Base-by-base conservation (phyloP, 164 flowering plant genomes). In the Vitis labrusca region DNA sequence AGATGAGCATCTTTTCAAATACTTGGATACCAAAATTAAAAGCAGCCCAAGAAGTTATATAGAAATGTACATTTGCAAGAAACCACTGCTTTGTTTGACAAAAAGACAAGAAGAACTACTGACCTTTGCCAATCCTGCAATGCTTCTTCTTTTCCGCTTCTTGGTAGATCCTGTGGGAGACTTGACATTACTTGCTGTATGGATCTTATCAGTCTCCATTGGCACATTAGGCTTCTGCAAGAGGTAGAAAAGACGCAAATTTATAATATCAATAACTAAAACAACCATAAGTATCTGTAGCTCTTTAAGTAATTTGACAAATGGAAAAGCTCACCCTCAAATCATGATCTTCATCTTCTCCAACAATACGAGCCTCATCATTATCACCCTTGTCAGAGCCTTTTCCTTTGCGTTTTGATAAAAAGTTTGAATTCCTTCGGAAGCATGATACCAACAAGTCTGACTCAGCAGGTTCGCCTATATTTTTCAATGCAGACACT, bases 41-140 rank as follows among this genome's bases (percentile, higher is more conserved):
- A 54, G 57, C 57, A 13, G 17, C 5, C 57, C 14, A 13, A 54
- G 57, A 54, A 54, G 57, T 13, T 13, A 8, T 54, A 54, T 1
- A 54, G 10, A 13, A 8, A 13, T 16, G 5, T 54, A 10, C 12
- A 37, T 54, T 5, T 13, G 61, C n/a, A 58, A 58, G 3, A 16
- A 64, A 64, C 44, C 15, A 12, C 10, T 29, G 54, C 2, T 37
- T 37, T 37, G 44, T n/a, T 17, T 59, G 50, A n/a, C 27, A 19
- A 50, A 32, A 67, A 66, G 14, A 13, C 9, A 61, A 2, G 10
- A 65, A 17, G 19, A 59, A 70, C 19, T 13, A 54, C 63, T 68
- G 29, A 90, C 97, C 97, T 91, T 91, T 56, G 86, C 86, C 79
- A 92, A 81, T 61, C 93, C 97, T 7, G 87, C 71, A 65, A 87